phyloP scores from a whole-genome alignment of 2,329 filamentous ascomycete species.

The Aureobasidium sp. region DNA sequence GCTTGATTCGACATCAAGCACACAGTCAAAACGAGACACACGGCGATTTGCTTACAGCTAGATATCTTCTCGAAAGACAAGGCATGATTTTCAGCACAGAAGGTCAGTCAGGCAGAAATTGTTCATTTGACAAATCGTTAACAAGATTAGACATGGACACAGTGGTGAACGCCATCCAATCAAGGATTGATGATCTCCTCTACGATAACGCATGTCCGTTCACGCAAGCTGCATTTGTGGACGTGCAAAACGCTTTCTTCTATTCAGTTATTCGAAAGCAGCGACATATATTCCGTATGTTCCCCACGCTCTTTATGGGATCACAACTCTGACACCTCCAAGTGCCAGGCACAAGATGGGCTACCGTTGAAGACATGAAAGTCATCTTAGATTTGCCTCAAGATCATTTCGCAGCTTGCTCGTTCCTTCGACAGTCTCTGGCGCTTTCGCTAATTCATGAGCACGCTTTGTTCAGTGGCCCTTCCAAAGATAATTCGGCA shows the following conservation, averaged over 20 bases:
- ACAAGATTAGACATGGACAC: background rate
- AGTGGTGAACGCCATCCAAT: background rate
- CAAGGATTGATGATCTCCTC: conserved; percentile 13
- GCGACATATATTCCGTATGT: background rate
- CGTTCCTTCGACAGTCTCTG: conserved; percentile 5
- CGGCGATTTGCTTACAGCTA: conserved; percentile 24
- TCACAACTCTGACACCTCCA: background rate
- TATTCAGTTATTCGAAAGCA: conserved; percentile 1
- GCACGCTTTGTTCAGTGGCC: background rate
- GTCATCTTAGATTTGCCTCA: background rate
- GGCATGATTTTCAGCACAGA: background rate
- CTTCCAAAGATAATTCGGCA: background rate
- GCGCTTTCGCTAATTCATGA: background rate
- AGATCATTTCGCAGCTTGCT: conserved; percentile 7
- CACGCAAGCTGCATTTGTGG: conserved; percentile 28
- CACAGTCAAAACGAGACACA: conserved; percentile 24
- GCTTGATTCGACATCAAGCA: background rate
- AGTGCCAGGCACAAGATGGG: conserved; percentile 2
- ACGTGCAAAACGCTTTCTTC: conserved; percentile 18
- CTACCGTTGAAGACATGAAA: background rate
- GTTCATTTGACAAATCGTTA: background rate
- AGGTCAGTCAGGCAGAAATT: background rate
- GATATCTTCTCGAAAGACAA: conserved; percentile 16
- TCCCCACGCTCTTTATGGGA: no score
- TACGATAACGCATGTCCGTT: conserved; percentile 22